phyloP scores from a whole-genome alignment of 768 basidiomycete genomes.

The Suillus hirtellus region DNA sequence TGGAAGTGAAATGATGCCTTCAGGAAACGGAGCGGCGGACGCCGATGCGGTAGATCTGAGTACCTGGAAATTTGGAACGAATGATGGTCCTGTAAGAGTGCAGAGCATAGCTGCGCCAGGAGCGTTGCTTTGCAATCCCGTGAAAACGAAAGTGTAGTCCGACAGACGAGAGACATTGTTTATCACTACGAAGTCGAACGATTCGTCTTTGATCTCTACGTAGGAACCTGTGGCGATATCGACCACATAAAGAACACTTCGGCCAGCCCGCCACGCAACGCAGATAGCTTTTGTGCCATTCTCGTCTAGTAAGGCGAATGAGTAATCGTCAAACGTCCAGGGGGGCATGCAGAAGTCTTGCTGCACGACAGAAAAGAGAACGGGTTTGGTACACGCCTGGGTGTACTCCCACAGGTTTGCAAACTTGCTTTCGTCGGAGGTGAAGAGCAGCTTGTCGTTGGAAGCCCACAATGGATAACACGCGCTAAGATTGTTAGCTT shows the following conservation, averaged over 20 bases:
- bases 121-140: slow-evolving; percentile 9
- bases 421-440: slow-evolving; percentile 56
- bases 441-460: slow-evolving; percentile 56
- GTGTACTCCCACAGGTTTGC: slow-evolving; percentile 44
- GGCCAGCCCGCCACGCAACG: slow-evolving; percentile 31
- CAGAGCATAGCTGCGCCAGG: slow-evolving; percentile 7
- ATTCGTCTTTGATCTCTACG: slow-evolving; percentile 4
- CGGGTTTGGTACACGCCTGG: slow-evolving; percentile 20
- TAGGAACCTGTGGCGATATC: slow-evolving; percentile 17
- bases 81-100: slow-evolving; percentile 11
- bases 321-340: slow-evolving; percentile 21
- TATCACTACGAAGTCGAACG: slow-evolving; percentile 3
- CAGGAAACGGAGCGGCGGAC: slow-evolving; percentile 11
- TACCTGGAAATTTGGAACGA: slow-evolving; percentile 5
- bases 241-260: slow-evolving; percentile 35
- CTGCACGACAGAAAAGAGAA: slow-evolving; percentile 33
- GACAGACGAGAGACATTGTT: neutral
- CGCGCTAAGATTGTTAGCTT: slow-evolving; percentile 41
- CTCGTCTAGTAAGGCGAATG: slow-evolving; percentile 26
- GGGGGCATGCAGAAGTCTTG: slow-evolving; percentile 27
- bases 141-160: slow-evolving; percentile 1
- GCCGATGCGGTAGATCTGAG: slow-evolving; percentile 13
- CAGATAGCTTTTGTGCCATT: slow-evolving; percentile 27
- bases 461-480: slow-evolving; percentile 40
- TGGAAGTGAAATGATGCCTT: slow-evolving; percentile 25